phyloP scores from a whole-genome alignment of 1,284 basidiomycete species.

The Pterulicium gracile region DNA sequence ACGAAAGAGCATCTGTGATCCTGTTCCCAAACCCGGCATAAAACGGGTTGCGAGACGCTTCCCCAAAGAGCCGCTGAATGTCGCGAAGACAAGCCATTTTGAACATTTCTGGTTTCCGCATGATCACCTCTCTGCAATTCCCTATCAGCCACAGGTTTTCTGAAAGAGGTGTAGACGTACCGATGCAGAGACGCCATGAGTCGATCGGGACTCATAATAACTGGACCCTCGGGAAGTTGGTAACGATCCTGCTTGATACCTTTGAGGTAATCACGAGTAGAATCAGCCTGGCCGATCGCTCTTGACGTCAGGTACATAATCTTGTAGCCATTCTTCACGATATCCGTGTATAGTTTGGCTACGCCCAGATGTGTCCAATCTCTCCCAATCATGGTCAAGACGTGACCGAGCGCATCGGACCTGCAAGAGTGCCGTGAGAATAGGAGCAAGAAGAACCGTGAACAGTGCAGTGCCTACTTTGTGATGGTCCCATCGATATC shows the following conservation, averaged over 20 bases:
- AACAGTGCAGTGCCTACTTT: constrained; percentile 48
- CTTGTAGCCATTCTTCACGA: constrained; percentile 93
- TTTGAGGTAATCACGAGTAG: constrained; percentile 91
- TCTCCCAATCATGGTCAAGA: constrained; percentile 98
- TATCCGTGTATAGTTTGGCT: constrained; percentile 97
- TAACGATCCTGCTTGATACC: constrained; percentile 95
- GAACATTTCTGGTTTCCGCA: constrained; percentile 98
- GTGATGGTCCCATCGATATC: constrained; percentile 99
- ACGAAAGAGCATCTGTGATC: constrained; percentile 96
- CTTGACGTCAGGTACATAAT: constrained; percentile 97
- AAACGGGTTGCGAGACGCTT: constrained; percentile 67
- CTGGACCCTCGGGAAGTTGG: constrained; percentile 93
- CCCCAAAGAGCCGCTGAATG: constrained; percentile 88
- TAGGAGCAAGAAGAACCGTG: constrained; percentile 1
- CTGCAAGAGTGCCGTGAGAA: constrained; percentile 26
- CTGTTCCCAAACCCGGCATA: constrained; percentile 98
- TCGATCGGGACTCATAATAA: constrained; percentile 98
- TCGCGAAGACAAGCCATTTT: constrained; percentile 99
- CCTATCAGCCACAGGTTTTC: too few relatives aligned
- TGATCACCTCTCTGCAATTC: constrained; percentile 96
- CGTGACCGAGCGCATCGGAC: constrained; percentile 94
- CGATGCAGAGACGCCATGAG: constrained; percentile 92
- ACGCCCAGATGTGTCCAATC: constrained; percentile 99
- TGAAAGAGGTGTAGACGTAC: constrained; percentile 29
- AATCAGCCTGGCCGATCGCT: constrained; percentile 97